Conservation (phyloP, 1,284 basidiomycete species). For the Rhodotorula sp. region DNA sequence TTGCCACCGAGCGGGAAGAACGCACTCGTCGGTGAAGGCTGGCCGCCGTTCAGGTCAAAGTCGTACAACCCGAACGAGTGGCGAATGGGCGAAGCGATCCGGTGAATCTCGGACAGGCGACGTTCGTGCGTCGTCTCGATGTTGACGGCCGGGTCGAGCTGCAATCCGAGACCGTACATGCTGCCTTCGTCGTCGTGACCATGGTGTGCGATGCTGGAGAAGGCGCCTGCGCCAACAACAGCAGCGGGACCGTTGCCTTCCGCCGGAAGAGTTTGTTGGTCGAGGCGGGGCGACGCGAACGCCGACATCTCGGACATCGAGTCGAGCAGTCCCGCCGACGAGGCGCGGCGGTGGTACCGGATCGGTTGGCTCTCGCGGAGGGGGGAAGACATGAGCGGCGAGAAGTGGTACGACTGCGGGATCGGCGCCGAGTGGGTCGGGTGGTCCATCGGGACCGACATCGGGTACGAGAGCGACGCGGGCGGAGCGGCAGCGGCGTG, state of each 20-base stretch:
- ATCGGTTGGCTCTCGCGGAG: not conserved
- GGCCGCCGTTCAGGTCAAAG: constrained; percentile 4
- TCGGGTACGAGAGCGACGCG: not conserved
- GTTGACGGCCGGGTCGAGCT: constrained; percentile 7
- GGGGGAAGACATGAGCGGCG: not conserved
- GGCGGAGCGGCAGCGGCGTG: not conserved
- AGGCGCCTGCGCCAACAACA: not conserved
- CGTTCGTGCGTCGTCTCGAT: constrained; percentile 13
- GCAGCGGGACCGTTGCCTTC: not conserved
- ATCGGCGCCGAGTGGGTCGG: constrained; percentile 5
- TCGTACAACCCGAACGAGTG: constrained; percentile 19
- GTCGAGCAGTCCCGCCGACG: constrained; percentile 23
- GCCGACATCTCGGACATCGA: not conserved
- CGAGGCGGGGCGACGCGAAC: not conserved
- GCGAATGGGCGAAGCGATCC: not conserved
- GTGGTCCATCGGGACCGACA: constrained; percentile 8
- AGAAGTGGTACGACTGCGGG: constrained; percentile 5
- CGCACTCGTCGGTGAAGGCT: constrained; percentile 5
- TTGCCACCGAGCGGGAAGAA: constrained; percentile 6
- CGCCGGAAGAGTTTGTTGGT: not conserved
- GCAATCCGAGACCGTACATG: constrained; percentile 17
- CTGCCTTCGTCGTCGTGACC: not conserved
- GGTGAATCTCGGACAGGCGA: constrained; percentile 25
- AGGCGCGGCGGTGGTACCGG: constrained; percentile 20
- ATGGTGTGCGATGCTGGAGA: no score